Base-by-base conservation (phyloP, 169 alveolate genomes). In the Eimeria praecox region DNA sequence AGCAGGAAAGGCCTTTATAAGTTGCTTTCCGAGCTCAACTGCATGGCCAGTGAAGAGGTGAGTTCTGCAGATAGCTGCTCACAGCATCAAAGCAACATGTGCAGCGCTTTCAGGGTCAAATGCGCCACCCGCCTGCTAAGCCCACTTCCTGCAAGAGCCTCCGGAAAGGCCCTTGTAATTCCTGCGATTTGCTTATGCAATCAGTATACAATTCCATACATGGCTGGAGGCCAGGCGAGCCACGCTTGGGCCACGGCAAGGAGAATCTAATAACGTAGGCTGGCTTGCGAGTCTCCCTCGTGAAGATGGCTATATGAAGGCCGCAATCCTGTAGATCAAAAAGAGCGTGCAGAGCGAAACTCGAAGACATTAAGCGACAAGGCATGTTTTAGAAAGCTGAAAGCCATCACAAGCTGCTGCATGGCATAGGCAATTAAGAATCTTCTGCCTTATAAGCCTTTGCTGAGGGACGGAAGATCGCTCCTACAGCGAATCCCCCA, bases 221-320 rank as follows among this genome's bases (percentile, higher is more conserved):
- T 27, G 46, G 93, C 40, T 27, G 80, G 14, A 52, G 33, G 38
- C 64, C 82, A 46, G 42, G 38, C 46, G 35, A 40, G 44, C 56
- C 75, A 33, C 20, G 56, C 64, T 54, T 46, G 38, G 82, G 93
- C 93, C 93, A 86, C 20, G 93, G 93, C 93, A 62, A n/a, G 62
- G 93, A 86, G 42, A 35, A 86, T 33, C 66, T 56, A 27, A 86
- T 18, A n/a, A 86, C 93, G 64, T 59, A 86, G 54, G 93, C 93
- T 38, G 93, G 82, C 82, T 56, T 44, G 77, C 93, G 82, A 22
- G 82, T 86, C 71, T 62, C 54, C 54, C 35, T 73, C 42, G 59
- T 22, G 62, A 86, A 86, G 42, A 86, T 56, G 38, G 80, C 80
- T 27, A 62, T 86, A 73, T 86, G 93, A 33, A 86, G 80, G 59